Base-by-base conservation (phyloP, 768 basidiomycete genomes). In the Rhizopogon vulgaris region DNA sequence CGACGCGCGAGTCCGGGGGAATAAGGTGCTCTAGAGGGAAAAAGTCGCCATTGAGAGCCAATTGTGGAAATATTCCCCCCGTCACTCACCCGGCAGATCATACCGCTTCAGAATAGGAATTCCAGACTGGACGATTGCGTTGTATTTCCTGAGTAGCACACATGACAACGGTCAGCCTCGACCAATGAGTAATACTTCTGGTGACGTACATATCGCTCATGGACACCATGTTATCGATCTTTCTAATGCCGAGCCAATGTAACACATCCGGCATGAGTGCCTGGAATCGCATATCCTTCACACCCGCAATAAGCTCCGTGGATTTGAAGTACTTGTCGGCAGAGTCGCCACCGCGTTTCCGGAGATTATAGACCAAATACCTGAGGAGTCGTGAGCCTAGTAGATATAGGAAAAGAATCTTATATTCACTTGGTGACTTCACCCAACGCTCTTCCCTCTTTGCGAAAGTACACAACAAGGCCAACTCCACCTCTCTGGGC, bases 201-300 rank as follows among this genome's bases (percentile, higher is more conserved):
- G 42, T 34, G 9, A 64, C 76, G 52, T 45, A 82, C 87, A 91
- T 90, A 62, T 91, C 89, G 53, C 87, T 90, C 90, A 91, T 91
- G 22, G 83, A 85, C 14, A 95, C 84, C 84, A 98, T 83, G 62
- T 85, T 85, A 68, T 92, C 83, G 41, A 98, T 81, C 76, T 90
- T 90, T 69, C 65, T 84, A 63, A 98, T 87, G 0, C 95, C 95
- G 15, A 98, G 70, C 91, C 94, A 98, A 65, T 94, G 92, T 41
- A 97, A 71, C 6, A 96, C 87, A 64, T 98, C 95, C 3, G 95
- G 95, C 94, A 98, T 96, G 54, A 92, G 75, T 18, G 86, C 90
- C 65, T 85, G 78, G 84, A 94, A 94, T n/a, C 92, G 82, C 90
- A 93, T 91, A 63, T 94, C 91, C 71, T 92, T 90, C 22, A 96